Conservation (phyloP, 371 early-diverging fungal species). For the Actinomucor elegans region DNA sequence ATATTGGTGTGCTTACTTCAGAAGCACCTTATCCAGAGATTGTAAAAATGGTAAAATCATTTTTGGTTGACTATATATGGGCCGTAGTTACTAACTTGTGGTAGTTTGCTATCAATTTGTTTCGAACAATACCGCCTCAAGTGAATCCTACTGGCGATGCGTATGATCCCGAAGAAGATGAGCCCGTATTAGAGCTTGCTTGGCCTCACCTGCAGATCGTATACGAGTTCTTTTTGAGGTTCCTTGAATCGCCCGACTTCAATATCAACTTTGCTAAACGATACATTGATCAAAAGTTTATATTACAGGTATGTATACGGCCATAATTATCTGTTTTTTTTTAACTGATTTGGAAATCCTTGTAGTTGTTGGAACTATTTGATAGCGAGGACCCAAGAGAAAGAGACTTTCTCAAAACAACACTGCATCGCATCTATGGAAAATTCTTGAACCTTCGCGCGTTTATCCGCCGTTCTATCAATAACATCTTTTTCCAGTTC, state of each 20-base stretch:
- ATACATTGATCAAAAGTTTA: slow-evolving; percentile 93
- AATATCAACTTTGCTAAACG: slow-evolving; percentile 93
- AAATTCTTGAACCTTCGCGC: slow-evolving; percentile 95
- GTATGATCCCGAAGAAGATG: slow-evolving; percentile 98
- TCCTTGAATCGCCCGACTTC: slow-evolving; percentile 95
- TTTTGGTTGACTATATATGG: not conserved
- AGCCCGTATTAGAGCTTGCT: slow-evolving; percentile 90
- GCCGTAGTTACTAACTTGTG: too few species aligned
- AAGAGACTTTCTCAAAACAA: slow-evolving; percentile 96
- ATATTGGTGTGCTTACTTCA: slow-evolving; percentile 81
- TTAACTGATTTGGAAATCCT: not conserved
- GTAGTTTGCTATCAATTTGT: slow-evolving; percentile 90
- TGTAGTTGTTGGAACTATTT: slow-evolving; percentile 88
- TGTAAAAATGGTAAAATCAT: slow-evolving; percentile 78
- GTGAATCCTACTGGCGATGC: slow-evolving; percentile 94
- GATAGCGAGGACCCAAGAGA: slow-evolving; percentile 98
- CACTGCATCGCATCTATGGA: slow-evolving; percentile 96
- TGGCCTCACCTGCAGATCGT: slow-evolving; percentile 98
- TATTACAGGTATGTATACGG: slow-evolving; percentile 76
- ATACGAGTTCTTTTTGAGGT: slow-evolving; percentile 95
- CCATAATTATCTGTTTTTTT: too few species aligned
- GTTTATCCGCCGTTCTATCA: slow-evolving; percentile 95
- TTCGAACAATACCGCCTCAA: slow-evolving; percentile 95
- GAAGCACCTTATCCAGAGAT: slow-evolving; percentile 89
- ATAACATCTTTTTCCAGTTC: slow-evolving; percentile 96